These are phyloP conservation scores for Pezicula carpinea DNA, from an alignment of 2,329 filamentous ascomycete species.

Conservation along the genomic window DNA sequence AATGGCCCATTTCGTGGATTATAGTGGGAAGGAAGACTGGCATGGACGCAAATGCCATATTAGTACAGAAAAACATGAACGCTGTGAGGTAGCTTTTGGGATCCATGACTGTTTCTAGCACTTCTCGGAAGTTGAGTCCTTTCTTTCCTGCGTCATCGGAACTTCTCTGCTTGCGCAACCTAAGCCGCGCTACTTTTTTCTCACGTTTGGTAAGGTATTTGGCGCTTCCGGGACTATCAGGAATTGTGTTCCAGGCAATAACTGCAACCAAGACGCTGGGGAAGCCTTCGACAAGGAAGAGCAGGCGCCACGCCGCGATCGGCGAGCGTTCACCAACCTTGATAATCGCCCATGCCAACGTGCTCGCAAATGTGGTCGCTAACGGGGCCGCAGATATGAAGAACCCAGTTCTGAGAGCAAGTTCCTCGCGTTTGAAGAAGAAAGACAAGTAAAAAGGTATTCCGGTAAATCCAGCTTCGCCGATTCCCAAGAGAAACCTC, in stretches of 20 bases:
- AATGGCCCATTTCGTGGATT: conserved; percentile 70
- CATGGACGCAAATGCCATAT: conserved; percentile 83
- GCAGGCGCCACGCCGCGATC: conserved; percentile 77
- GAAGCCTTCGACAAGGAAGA: conserved; percentile 82
- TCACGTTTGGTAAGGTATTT: conserved; percentile 58
- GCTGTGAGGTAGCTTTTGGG: conserved; percentile 72
- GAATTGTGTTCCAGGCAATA: conserved; percentile 69
- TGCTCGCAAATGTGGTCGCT: conserved; percentile 77
- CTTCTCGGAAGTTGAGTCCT: conserved; percentile 49
- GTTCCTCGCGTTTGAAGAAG: conserved; percentile 62
- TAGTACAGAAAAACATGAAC: conserved; percentile 80
- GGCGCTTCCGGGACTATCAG: conserved; percentile 68
- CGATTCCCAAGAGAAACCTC: conserved; percentile 54
- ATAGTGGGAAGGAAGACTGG: conserved; percentile 86
- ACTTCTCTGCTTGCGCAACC: conserved; percentile 45
- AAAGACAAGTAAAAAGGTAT: conserved; percentile 61
- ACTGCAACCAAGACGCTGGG: conserved; percentile 73
- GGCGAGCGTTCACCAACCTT: conserved; percentile 59
- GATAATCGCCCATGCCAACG: conserved; percentile 74
- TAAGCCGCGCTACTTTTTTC: conserved; percentile 64
- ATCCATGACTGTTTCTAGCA: conserved; percentile 56
- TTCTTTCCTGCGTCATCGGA: conserved; percentile 8
- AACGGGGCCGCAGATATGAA: conserved; percentile 83
- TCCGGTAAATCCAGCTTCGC: conserved; percentile 61
- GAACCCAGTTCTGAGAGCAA: conserved; percentile 79